Percentiles rank a stretch among this genome's conserved stretches.
Evolutionary conservation across 2,329 filamentous ascomycete species (phyloP).

Genomic region (Hirsutella thompsonii): DNA sequence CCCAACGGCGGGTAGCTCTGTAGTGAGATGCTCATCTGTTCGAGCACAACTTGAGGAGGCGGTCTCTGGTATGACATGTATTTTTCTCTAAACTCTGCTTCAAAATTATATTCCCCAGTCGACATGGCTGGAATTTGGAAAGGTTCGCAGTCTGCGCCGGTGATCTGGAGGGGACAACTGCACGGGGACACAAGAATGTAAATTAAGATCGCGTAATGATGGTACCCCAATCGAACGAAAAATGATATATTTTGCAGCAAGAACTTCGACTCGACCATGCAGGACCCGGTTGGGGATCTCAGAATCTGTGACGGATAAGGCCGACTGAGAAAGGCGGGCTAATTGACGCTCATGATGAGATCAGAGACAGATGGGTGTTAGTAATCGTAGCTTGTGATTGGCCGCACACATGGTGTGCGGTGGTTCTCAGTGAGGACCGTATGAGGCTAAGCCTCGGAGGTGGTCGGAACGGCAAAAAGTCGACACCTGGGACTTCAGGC

Average conservation of each 20-base stretch:
- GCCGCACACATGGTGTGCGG: conserved; percentile 9
- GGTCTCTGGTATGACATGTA: conserved; percentile 24
- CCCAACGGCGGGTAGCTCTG: conserved; percentile 58
- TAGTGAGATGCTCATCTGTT: conserved; percentile 24
- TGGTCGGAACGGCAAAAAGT: conserved; percentile 27
- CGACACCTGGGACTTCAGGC: conserved; percentile 23
- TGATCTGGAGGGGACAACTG: too few species aligned
- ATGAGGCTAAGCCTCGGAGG: conserved; percentile 22
- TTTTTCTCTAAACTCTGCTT: conserved; percentile 22
- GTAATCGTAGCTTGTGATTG: conserved; percentile 23
- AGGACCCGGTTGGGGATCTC: too few species aligned
- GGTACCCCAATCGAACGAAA: too few species aligned
- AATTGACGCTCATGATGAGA: neutral
- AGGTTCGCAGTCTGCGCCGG: neutral
- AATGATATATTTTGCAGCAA: too few species aligned
- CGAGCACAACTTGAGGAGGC: conserved; percentile 11
- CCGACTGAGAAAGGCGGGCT: too few species aligned
- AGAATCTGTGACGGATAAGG: too few species aligned
- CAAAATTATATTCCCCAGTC: conserved; percentile 18
- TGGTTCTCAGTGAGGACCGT: neutral
- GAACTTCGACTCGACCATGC: too few species aligned
- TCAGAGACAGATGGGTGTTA: conserved; percentile 8
- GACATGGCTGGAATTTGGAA: conserved; percentile 9
- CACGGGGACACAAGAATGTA: too few species aligned
- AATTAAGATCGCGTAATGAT: too few species aligned